Conservation (phyloP, 352 stramenopile species). For the Phytophthora parvispora region DNA sequence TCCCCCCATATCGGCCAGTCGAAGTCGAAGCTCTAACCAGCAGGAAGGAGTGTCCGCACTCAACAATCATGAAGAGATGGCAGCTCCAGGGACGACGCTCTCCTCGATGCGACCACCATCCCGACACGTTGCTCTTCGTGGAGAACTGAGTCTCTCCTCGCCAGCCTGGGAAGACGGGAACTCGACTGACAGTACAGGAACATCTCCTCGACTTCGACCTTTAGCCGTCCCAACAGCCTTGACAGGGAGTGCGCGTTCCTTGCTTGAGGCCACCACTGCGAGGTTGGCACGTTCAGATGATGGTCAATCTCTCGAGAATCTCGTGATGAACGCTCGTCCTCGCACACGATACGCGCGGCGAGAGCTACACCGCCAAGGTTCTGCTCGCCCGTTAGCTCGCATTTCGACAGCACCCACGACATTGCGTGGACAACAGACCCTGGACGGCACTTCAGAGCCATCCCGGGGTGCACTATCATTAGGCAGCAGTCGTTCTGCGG, state of each 20-base stretch:
- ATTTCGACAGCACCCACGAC: slow-evolving; percentile 38
- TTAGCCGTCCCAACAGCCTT: slow-evolving; percentile 18
- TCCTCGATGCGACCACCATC: slow-evolving; percentile 25
- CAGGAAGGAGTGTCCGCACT: slow-evolving; percentile 15
- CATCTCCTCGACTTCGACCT: slow-evolving; percentile 24
- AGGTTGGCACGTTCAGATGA: slow-evolving; percentile 3
- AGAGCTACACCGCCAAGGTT: slow-evolving; percentile 40
- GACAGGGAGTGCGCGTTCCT: slow-evolving; percentile 5
- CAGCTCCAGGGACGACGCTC: neutral
- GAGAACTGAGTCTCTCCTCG: slow-evolving; percentile 32
- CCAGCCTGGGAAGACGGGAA: slow-evolving; percentile 22
- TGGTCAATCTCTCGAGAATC: slow-evolving; percentile 21
- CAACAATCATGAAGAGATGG: neutral
- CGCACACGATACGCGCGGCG: slow-evolving; percentile 66
- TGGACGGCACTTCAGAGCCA: slow-evolving; percentile 1
- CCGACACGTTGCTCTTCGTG: slow-evolving; percentile 47
- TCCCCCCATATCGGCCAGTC: slow-evolving; percentile 7
- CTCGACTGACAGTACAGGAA: neutral
- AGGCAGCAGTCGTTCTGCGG: slow-evolving; percentile 7
- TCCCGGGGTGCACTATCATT: neutral
- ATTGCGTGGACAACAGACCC: slow-evolving; percentile 4
- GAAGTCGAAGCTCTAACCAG: slow-evolving; percentile 30
- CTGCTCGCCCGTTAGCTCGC: slow-evolving; percentile 42
- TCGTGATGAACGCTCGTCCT: slow-evolving; percentile 52
- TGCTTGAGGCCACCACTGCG: slow-evolving; percentile 11